Base-by-base conservation (phyloP, 2,329 filamentous ascomycete species). In the Nemania sp. region DNA sequence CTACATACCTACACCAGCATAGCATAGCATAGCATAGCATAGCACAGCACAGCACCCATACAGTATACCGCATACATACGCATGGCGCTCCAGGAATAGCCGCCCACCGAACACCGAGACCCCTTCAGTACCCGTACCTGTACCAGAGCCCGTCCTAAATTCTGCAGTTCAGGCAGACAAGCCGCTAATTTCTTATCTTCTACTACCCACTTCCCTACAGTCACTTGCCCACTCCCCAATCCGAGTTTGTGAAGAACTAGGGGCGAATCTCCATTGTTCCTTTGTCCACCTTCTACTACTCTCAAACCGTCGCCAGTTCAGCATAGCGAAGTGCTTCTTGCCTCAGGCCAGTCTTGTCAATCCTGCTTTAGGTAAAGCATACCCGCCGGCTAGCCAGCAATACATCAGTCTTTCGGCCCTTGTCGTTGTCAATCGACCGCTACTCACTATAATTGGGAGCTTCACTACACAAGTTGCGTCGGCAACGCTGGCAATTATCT, bases 131-230 rank as follows among this genome's bases (percentile, higher is more conserved):
- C 24, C 24, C 26, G n/a, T 49, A 11, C 49, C 24, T 15, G 35
- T 45, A 15, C 38, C 41, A n/a, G 41, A 20, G 41, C 41, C 41
- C 18, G 41, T n/a, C 20, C 15, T 20, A 45, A 45, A 6, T 20
- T 18, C 41, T 64, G 66, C 69, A 62, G 22, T 52, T 63, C 66
- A 71, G 63, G 62, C 72, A 70, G 68, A 70, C 72, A 72, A 70
- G 71, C 73, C 69, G 63, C 67, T 71, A 72, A 67, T 68, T 66
- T 64, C 68, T 62, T 60, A 62, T 69, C 71, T 56, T 67, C 64
- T 49, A 67, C 64, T 49, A 67, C 51, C 55, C 55, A 65, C 64
- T 51, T 64, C 47, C n/a, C 52, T 59, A 43, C 58, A 45, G 18
- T 20, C 5, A 45, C 29, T 57, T 67, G 57, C 58, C 53, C 61